Conservation (phyloP, 768 basidiomycete genomes). For the Psilocybe tampanensis region DNA sequence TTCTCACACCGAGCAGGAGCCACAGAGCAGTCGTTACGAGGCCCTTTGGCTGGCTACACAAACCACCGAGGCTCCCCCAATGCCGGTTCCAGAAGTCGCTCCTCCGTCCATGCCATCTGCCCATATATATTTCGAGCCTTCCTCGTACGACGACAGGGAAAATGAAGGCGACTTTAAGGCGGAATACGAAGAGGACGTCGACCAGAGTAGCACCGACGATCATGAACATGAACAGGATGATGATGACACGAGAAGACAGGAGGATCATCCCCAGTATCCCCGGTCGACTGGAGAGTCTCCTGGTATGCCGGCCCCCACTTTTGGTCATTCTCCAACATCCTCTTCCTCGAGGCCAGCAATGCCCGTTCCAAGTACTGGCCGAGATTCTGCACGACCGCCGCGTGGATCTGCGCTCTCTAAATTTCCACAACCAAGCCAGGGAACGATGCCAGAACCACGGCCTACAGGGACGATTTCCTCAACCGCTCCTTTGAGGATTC, state of each 20-base stretch:
- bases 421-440: background rate
- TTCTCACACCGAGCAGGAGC: background rate
- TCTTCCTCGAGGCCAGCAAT: conserved; percentile 7
- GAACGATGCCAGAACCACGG: background rate
- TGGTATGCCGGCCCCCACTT: conserved; percentile 12
- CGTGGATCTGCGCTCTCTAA: conserved; percentile 4
- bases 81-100: conserved; percentile 11
- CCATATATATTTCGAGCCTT: background rate
- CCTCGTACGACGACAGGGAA: background rate
- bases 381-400: background rate
- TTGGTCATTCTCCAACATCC: background rate
- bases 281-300: conserved; percentile 14
- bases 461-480: conserved; percentile 1
- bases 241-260: background rate
- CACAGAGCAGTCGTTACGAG: conserved; percentile 8
- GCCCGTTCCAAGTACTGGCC: conserved; percentile 6
- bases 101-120: conserved; percentile 14
- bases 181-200: background rate
- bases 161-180: background rate
- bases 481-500: conserved; percentile 18
- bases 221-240: background rate
- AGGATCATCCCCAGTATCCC: conserved; percentile 10
- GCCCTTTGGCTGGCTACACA: conserved; percentile 19
- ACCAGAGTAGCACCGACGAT: background rate
- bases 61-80: conserved; percentile 6